Base-by-base conservation (phyloP, 768 basidiomycete genomes). In the Lactarius pseudohatsudake region DNA sequence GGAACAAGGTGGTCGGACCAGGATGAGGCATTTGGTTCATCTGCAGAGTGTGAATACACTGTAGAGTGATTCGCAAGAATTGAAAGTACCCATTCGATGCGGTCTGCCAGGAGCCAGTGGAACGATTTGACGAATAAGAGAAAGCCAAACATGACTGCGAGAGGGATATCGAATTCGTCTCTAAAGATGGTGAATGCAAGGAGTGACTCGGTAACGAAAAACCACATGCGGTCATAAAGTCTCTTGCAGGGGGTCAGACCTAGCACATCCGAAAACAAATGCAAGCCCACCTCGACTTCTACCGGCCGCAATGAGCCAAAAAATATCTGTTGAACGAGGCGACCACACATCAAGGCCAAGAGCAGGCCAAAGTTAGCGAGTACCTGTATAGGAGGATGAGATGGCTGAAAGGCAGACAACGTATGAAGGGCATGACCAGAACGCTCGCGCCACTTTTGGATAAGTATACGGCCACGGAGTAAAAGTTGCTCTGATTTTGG, bases 151-250 rank as follows among this genome's bases (percentile, higher is more conserved):
- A 96, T 94, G 71, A 95, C 79, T 55, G 90, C 90, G 75, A 98
- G 98, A 4, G 88, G 85, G n/a, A 89, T 84, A 76, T 96, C 93
- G 75, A 96, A 95, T 76, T 94, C 93, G 76, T 96, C 93, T 66
- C 95, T 85, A 79, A 99, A 99, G 71, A 98, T 98, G 41, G 97
- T 97, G 75, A 98, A 91, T 0, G 97, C 96, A 59, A 99, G 81
- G 41, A 99, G 81, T 8, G 94, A 96, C 76, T 99, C 97, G 1
- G 97, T 98, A 59, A 98, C 85, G 78, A 97, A 97, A 79, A 96
- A 95, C 96, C 97, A 98, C 36, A 94, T 85, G 69, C 93, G 85
- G 75, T 98, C 96, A 76, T 98, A 97, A 1, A 99, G 82, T 34
- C 96, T 90, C 96, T 99, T 74, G 20, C n/a, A 18, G 61, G n/a